Conservation (phyloP, 2,329 filamentous ascomycete species). For the Macrophomina phaseolina region DNA sequence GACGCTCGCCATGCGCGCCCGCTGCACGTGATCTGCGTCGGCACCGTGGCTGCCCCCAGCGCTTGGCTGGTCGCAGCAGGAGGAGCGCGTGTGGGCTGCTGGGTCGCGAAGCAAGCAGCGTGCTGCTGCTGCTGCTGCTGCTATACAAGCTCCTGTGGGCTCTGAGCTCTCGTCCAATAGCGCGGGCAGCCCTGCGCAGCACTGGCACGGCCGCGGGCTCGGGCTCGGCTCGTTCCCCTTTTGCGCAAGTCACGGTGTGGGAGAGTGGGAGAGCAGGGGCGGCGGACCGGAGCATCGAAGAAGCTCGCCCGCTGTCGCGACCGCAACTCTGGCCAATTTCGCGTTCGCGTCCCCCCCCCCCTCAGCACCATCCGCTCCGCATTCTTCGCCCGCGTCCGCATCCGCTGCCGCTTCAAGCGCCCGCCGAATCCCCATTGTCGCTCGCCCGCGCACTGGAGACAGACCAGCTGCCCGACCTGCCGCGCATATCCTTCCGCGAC, state of each 20-base stretch:
- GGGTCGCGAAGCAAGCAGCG: not conserved
- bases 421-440: not conserved
- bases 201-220: conserved; percentile 13
- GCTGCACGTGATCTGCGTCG: conserved; percentile 5
- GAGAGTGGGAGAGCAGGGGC: conserved; percentile 23
- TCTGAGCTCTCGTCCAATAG: conserved; percentile 5
- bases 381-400: conserved; percentile 18
- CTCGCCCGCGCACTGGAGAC: conserved; percentile 7
- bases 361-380: conserved; percentile 20
- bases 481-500: conserved; percentile 11
- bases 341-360: conserved; percentile 19
- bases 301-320: conserved; percentile 23
- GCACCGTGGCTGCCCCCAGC: not conserved
- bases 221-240: conserved; percentile 24
- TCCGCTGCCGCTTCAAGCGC: conserved; percentile 4
- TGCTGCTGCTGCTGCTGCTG: no score
- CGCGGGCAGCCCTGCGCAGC: not conserved
- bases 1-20: not conserved
- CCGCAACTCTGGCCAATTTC: conserved; percentile 22
- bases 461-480: conserved; percentile 2
- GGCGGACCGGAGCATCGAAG: conserved; percentile 18
- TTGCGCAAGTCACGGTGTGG: conserved; percentile 23
- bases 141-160: no score
- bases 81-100: not conserved
- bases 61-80: not conserved